Conservation (phyloP, 345 rosid genomes). For the Moringa oleifera region DNA sequence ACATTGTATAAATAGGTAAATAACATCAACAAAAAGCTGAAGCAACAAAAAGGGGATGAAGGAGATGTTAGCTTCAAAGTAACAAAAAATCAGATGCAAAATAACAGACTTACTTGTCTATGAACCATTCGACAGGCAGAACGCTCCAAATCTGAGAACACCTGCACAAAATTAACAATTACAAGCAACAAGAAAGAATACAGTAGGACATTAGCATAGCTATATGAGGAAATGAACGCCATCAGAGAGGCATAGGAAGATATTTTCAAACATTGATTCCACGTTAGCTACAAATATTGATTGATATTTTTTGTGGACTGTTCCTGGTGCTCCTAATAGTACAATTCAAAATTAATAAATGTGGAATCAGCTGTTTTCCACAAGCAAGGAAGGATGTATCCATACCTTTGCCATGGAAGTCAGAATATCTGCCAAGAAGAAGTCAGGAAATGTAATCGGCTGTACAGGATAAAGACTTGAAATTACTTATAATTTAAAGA, state of each 20-base stretch:
- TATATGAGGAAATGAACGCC: neutral
- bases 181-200: neutral
- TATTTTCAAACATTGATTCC: too few relatives aligned
- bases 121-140: constrained; percentile 96
- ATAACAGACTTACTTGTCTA: constrained; percentile 57
- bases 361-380: constrained; percentile 54
- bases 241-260: too few relatives aligned
- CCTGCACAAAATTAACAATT: constrained; percentile 42
- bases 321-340: too few relatives aligned
- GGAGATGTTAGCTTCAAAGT: too few relatives aligned
- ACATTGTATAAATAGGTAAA: too few relatives aligned
- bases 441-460: constrained; percentile 85
- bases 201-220: neutral
- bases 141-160: constrained; percentile 89
- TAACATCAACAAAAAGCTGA: too few relatives aligned
- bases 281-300: too few relatives aligned
- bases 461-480: constrained; percentile 27
- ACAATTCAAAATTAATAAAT: too few relatives aligned
- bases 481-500: neutral
- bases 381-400: neutral
- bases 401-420: constrained; percentile 94
- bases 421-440: constrained; percentile 88
- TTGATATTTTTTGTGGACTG: too few relatives aligned
- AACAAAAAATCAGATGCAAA: too few relatives aligned
- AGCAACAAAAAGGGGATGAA: too few relatives aligned